Evolutionary conservation across 495 filamentous ascomycete species (phyloP).

Genomic region (Neurospora cerealis): DNA sequence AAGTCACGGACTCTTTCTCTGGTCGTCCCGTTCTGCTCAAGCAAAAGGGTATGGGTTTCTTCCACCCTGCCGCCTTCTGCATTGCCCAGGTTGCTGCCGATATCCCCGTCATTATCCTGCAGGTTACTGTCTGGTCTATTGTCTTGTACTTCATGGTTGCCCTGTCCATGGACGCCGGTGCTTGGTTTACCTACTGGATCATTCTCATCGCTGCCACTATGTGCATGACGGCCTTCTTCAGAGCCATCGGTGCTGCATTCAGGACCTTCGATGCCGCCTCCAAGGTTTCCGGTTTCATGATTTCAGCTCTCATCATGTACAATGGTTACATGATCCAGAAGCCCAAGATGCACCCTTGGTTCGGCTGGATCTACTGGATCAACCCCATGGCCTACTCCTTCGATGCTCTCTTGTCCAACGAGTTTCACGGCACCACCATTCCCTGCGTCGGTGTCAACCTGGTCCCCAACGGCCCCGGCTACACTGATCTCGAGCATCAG

Average conservation of each 20-base stretch:
- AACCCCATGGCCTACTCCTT: slow-evolving; percentile 70
- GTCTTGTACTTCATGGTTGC: slow-evolving; percentile 70
- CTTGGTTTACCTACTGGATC: slow-evolving; percentile 71
- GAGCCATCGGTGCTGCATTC: slow-evolving; percentile 56
- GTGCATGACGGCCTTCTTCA: slow-evolving; percentile 54
- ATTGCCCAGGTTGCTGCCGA: slow-evolving; percentile 73
- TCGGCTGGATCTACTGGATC: slow-evolving; percentile 66
- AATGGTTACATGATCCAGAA: slow-evolving; percentile 65
- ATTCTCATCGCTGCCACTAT: slow-evolving; percentile 52
- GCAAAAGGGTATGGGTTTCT: slow-evolving; percentile 74
- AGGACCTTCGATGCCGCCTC: slow-evolving; percentile 51
- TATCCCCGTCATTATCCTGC: slow-evolving; percentile 59
- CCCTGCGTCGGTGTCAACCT: slow-evolving; percentile 38
- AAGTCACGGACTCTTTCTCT: slow-evolving; percentile 60
- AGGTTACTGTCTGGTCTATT: slow-evolving; percentile 60
- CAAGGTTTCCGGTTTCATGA: slow-evolving; percentile 38
- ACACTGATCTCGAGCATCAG: slow-evolving; percentile 38
- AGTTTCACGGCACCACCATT: slow-evolving; percentile 50
- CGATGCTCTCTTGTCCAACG: slow-evolving; percentile 58
- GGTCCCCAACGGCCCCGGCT: slow-evolving; percentile 49
- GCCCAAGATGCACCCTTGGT: slow-evolving; percentile 65
- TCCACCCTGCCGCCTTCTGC: slow-evolving; percentile 68
- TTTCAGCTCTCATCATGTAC: slow-evolving; percentile 61
- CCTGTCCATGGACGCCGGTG: slow-evolving; percentile 54
- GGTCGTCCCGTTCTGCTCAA: slow-evolving; percentile 69